Percentiles rank a stretch among this genome's conserved stretches.
phyloP scores from a whole-genome alignment of 2,329 filamentous ascomycete genomes.

The Fusarium tjaetaba region DNA sequence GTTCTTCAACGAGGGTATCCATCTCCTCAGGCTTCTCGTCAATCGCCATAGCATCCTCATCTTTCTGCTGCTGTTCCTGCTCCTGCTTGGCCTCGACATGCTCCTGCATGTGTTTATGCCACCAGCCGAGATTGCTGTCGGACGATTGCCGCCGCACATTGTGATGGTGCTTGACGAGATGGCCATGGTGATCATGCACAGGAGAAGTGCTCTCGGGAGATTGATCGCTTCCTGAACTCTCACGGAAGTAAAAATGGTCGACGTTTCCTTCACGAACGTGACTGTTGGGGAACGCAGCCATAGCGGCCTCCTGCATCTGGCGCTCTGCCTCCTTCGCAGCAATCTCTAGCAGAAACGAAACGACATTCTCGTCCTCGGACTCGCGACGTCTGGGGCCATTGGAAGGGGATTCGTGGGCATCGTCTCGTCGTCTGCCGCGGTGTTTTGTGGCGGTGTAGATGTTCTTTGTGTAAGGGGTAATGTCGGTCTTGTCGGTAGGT shows the following conservation, averaged over 20 bases:
- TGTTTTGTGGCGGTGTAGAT: conserved; percentile 62
- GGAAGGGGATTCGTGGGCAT: conserved; percentile 16
- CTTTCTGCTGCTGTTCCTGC: conserved; percentile 54
- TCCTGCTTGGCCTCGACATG: conserved; percentile 73
- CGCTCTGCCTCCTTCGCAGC: conserved; percentile 83
- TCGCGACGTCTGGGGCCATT: conserved; percentile 61
- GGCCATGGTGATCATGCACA: conserved; percentile 42
- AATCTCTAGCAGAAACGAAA: conserved; percentile 80
- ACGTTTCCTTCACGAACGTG: conserved; percentile 75
- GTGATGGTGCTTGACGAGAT: conserved; percentile 32
- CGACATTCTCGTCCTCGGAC: conserved; percentile 78
- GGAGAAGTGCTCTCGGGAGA: conserved; percentile 52
- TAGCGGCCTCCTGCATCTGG: conserved; percentile 79
- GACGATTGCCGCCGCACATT: conserved; percentile 66
- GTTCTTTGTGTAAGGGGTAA: conserved; percentile 70
- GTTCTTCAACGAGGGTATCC: conserved; percentile 33
- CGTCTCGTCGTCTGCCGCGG: conserved; percentile 48
- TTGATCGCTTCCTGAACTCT: conserved; percentile 69
- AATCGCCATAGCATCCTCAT: conserved; percentile 41
- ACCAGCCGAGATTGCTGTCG: conserved; percentile 73
- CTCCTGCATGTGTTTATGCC: conserved; percentile 82
- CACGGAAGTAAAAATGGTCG: conserved; percentile 75
- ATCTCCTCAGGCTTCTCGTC: conserved; percentile 44
- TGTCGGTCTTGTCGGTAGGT: conserved; percentile 77
- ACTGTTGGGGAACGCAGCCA: conserved; percentile 81